Percentiles rank a stretch among this genome's conserved stretches.
These are phyloP conservation scores for Bruguiera parviflora DNA, from an alignment of 345 rosid species.

Conservation along the genomic window DNA sequence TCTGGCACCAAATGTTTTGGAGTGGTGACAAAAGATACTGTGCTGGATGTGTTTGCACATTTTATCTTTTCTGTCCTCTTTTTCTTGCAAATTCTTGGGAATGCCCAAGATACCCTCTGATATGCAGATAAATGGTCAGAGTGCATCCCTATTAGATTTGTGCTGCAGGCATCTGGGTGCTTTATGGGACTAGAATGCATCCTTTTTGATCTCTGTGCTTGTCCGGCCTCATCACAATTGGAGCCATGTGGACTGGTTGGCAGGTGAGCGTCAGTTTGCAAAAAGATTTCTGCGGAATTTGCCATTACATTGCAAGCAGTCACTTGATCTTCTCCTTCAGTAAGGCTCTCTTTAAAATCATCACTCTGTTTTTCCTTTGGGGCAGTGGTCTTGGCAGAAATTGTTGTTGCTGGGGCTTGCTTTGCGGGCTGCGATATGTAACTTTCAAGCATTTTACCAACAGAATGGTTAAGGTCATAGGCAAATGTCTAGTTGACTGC, in stretches of 20 bases:
- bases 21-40: constrained; percentile 32
- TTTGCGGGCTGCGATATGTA: constrained; percentile 21
- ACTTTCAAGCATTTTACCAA: constrained; percentile 26
- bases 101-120: constrained; percentile 26
- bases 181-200: constrained; percentile 11
- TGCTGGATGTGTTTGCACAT: constrained; percentile 23
- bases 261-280: constrained; percentile 13
- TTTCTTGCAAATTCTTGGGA: constrained; percentile 35
- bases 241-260: constrained; percentile 20
- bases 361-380: constrained; percentile 1
- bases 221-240: constrained; percentile 27
- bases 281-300: constrained; percentile 1
- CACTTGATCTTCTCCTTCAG: constrained; percentile 9
- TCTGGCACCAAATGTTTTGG: constrained; percentile 12
- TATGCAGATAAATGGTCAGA: constrained; percentile 38
- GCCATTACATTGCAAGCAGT: constrained; percentile 10
- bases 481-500: constrained; percentile 25
- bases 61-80: constrained; percentile 47
- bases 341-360: constrained; percentile 2
- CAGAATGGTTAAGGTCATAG: constrained; percentile 17
- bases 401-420: constrained; percentile 37
- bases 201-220: constrained; percentile 33
- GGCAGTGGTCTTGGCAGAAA: constrained; percentile 24
- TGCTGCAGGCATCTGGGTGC: constrained; percentile 22
- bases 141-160: constrained; percentile 31